Evolutionary conservation across 2,329 filamentous ascomycete species (phyloP).

Genomic region (Alternaria sp.): DNA sequence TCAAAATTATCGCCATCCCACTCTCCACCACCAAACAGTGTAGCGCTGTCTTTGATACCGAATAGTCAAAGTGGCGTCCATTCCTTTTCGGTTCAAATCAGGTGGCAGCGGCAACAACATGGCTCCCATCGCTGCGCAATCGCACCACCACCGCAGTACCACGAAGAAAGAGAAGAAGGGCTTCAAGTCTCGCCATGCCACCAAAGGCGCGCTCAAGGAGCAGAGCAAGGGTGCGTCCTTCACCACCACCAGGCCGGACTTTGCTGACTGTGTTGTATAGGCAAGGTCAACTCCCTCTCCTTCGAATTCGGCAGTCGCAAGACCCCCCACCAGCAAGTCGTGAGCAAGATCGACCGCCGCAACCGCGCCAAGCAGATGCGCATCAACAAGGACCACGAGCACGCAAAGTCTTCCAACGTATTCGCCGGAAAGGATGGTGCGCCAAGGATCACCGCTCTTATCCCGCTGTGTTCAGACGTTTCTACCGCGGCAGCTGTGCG

Average conservation of each 20-base stretch:
- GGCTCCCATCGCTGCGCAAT: conserved; percentile 69
- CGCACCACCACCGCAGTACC: conserved; percentile 90
- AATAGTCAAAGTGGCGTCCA: conserved; percentile 47
- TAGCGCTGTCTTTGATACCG: conserved; percentile 20
- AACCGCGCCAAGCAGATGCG: conserved; percentile 95
- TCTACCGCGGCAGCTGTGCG: conserved; percentile 73
- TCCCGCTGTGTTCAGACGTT: conserved; percentile 80
- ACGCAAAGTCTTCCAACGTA: conserved; percentile 78
- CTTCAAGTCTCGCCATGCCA: conserved; percentile 91
- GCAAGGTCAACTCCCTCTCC: conserved; percentile 71
- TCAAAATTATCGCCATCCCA: conserved; percentile 37
- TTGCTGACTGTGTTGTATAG: conserved; percentile 56
- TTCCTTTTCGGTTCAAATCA: conserved; percentile 87
- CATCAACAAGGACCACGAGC: conserved; percentile 82
- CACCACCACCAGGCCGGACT: neutral
- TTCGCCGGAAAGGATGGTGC: conserved; percentile 90
- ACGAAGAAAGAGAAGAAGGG: conserved; percentile 89
- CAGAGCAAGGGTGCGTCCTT: conserved; percentile 74
- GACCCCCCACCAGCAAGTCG: conserved; percentile 93
- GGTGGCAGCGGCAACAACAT: conserved; percentile 70
- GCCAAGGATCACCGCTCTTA: conserved; percentile 85
- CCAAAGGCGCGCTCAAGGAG: conserved; percentile 87
- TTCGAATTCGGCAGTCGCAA: conserved; percentile 78
- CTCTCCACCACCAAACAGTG: conserved; percentile 23
- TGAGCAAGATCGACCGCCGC: conserved; percentile 94